Base-by-base conservation (phyloP, 495 filamentous ascomycete species). In the Talaromyces adpressus region DNA sequence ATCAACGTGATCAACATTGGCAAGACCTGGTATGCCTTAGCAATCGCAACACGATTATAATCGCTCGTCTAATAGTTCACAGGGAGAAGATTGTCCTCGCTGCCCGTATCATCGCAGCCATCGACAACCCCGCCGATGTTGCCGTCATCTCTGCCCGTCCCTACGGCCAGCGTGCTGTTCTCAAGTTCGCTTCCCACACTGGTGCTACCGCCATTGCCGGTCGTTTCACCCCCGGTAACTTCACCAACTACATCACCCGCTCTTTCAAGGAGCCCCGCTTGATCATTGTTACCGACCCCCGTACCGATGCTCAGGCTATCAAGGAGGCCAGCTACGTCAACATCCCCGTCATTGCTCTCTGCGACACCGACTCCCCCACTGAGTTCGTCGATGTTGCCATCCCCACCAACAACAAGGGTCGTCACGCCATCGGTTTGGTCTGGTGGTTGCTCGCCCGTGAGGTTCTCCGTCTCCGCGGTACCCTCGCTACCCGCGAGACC, bases 211-310 rank as follows among this genome's bases (percentile, higher is more conserved):
- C 94, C 76, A 98, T 98, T 76, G 95, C 94, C 71, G 94, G 94
- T 83, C 93, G 94, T 79, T 98, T 98, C 88, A 98, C 94, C 74
- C 94, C 94, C 73, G 94, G 94, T 86, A 97, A 95, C 79, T 98
- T 98, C 89, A 98, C 94, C 86, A 98, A 98, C 84, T 98, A 98
- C 90, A 98, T 97, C 88, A 98, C 94, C 78, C 95, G 94, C 75
- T 97, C 94, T 71, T 98, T 98, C 90, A 98, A 97, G 89, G 94
- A 98, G 84, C 94, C 94, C 74, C 95, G 94, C 77, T 87, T 98
- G 71, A 98, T 98, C 85, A 87, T 98, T 77, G 94, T 98, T 75
- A 98, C 94, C 79, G 94, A 98, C 78, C 94, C 94, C 71, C 95
- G 95, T 82, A 98, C 95, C 83, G 94, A 98, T 71, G 89, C 95